These are phyloP conservation scores for Cladosporium sp. DNA, from an alignment of 2,329 filamentous ascomycete genomes.

Conservation along the genomic window DNA sequence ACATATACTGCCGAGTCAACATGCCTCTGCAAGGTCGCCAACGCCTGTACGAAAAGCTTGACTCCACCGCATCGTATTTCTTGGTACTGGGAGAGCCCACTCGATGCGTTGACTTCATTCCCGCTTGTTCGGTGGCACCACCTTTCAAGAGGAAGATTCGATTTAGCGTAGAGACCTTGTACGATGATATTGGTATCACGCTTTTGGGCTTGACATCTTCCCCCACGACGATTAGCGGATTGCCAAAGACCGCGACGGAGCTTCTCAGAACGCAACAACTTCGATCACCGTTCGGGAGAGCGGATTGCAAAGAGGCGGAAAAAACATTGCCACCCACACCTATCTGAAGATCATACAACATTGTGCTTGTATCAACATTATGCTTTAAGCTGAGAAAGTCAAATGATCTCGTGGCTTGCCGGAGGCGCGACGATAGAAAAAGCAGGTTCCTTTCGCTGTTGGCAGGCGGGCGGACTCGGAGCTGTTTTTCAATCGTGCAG, in stretches of 20 bases:
- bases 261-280: constrained; percentile 14
- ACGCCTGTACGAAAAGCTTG: constrained; percentile 13
- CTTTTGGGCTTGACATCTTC: constrained; percentile 15
- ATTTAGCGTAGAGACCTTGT: constrained; percentile 13
- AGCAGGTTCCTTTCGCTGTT: background rate
- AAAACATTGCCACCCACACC: constrained; percentile 8
- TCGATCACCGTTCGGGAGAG: constrained; percentile 17
- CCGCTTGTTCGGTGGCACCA: constrained; percentile 2
- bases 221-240: constrained; percentile 17
- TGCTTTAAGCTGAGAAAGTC: no score
- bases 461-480: background rate
- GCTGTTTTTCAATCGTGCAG: background rate
- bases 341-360: background rate
- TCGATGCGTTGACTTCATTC: constrained; percentile 13
- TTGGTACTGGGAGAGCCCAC: constrained; percentile 15
- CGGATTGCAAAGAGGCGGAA: constrained; percentile 10
- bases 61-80: constrained; percentile 16
- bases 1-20: constrained; percentile 16
- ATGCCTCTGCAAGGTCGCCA: constrained; percentile 14
- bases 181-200: constrained; percentile 15
- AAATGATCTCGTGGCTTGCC: no score
- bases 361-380: no score
- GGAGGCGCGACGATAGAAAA: no score
- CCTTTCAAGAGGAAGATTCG: constrained; percentile 13
- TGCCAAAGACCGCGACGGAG: constrained; percentile 14